Evolutionary conservation across 352 stramenopile species (phyloP).

Genomic region (Phytophthora idaei): DNA sequence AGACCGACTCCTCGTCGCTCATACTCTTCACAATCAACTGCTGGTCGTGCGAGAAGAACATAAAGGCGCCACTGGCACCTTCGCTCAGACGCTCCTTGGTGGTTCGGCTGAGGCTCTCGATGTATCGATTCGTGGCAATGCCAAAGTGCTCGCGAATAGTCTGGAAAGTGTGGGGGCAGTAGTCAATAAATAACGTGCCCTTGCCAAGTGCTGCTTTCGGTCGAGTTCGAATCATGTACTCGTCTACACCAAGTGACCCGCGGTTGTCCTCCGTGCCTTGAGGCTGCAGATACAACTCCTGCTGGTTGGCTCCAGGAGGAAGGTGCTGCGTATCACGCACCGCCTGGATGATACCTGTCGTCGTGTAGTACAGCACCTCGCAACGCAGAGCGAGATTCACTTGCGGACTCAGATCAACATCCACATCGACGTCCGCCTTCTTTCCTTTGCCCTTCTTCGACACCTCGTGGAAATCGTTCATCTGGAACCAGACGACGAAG

Average conservation of each 20-base stretch:
- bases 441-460: constrained; percentile 46
- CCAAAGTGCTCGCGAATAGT: constrained; percentile 87
- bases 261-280: constrained; percentile 81
- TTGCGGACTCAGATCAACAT: constrained; percentile 86
- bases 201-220: constrained; percentile 76
- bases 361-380: constrained; percentile 90
- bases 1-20: constrained; percentile 85
- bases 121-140: constrained; percentile 84
- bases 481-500: constrained; percentile 90
- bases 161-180: constrained; percentile 86
- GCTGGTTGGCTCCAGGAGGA: constrained; percentile 67
- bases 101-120: constrained; percentile 80
- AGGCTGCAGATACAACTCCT: constrained; percentile 82
- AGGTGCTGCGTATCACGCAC: constrained; percentile 76
- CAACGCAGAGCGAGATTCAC: constrained; percentile 86
- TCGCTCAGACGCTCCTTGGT: constrained; percentile 89
- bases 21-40: constrained; percentile 92
- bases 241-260: constrained; percentile 76
- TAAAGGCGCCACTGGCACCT: constrained; percentile 87
- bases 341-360: constrained; percentile 87
- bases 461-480: constrained; percentile 81
- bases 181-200: constrained; percentile 87
- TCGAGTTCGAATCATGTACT: constrained; percentile 85
- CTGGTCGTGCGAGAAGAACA: constrained; percentile 91
- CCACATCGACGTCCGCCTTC: constrained; percentile 80